Percentiles rank a stretch among this genome's conserved stretches.
These are phyloP conservation scores for Aspergillus ostianus DNA, from an alignment of 495 filamentous ascomycete species.

Conservation along the genomic window DNA sequence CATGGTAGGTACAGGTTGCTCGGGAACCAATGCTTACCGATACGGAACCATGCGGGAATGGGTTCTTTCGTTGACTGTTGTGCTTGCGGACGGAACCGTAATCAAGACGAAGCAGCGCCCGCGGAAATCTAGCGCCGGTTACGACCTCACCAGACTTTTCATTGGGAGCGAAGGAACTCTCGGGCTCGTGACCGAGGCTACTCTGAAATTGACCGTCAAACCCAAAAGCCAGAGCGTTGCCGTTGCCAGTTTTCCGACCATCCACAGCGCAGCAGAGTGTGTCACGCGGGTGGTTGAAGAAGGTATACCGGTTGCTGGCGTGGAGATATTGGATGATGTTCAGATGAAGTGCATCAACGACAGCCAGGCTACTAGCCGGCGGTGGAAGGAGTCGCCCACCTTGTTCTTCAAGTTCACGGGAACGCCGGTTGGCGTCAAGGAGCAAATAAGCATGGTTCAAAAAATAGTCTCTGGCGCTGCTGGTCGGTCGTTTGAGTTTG, in stretches of 20 bases:
- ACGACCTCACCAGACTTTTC: slow-evolving; percentile 62
- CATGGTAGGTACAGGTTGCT: slow-evolving; percentile 67
- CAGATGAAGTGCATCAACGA: slow-evolving; percentile 67
- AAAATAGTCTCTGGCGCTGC: slow-evolving; percentile 50
- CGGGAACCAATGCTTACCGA: slow-evolving; percentile 65
- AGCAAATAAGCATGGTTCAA: slow-evolving; percentile 58
- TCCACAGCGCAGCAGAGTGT: slow-evolving; percentile 57
- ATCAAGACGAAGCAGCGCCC: slow-evolving; percentile 66
- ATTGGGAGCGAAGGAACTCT: slow-evolving; percentile 66
- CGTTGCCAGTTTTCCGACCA: slow-evolving; percentile 58
- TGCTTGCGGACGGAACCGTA: slow-evolving; percentile 63
- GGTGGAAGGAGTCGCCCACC: slow-evolving; percentile 61
- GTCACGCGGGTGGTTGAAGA: slow-evolving; percentile 59
- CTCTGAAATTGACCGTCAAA: slow-evolving; percentile 60
- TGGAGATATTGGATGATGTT: slow-evolving; percentile 64
- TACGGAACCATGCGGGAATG: slow-evolving; percentile 71
- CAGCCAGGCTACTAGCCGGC: slow-evolving; percentile 50
- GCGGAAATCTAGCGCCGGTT: slow-evolving; percentile 64
- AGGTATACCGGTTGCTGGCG: slow-evolving; percentile 61
- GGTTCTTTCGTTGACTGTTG: slow-evolving; percentile 62
- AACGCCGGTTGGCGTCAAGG: slow-evolving; percentile 56
- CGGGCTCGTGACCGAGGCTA: slow-evolving; percentile 63
- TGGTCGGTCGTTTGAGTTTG: slow-evolving; percentile 58
- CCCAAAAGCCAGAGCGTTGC: slow-evolving; percentile 62
- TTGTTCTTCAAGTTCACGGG: slow-evolving; percentile 67